These are phyloP conservation scores for Euphorbia peplus DNA, from an alignment of 345 rosid species.

Conservation along the genomic window DNA sequence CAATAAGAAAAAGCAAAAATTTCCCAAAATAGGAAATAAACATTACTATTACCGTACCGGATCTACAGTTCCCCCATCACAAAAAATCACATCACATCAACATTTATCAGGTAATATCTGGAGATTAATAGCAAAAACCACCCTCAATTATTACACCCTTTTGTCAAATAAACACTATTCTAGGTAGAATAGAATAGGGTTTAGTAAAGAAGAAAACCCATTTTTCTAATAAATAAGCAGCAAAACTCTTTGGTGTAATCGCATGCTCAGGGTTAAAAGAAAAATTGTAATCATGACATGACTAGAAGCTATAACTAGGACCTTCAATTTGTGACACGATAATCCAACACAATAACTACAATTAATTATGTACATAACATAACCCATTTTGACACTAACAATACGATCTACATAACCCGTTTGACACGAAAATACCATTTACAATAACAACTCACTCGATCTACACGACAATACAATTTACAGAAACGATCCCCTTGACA, in stretches of 20 bases:
- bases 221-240: no score
- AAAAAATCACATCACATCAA: constrained; percentile 9
- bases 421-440: no score
- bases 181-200: constrained; percentile 12
- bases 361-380: no score
- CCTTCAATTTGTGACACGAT: no score
- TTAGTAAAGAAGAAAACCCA: constrained; percentile 5
- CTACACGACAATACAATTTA: no score
- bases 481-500: no score
- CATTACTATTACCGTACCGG: neutral
- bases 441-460: no score
- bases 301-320: neutral
- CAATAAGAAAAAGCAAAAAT: neutral
- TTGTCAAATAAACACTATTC: constrained; percentile 7
- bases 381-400: no score
- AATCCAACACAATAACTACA: no score
- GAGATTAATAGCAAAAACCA: constrained; percentile 1
- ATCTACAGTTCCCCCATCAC: neutral
- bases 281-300: neutral
- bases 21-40: neutral
- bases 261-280: constrained; percentile 30
- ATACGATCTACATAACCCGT: no score
- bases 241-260: constrained; percentile 14
- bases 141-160: neutral
- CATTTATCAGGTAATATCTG: neutral